A percentile compares a stretch with the other conserved stretches of the same genome.
Conservation (phyloP, 768 basidiomycete genomes). For the Lentinula boryana region DNA sequence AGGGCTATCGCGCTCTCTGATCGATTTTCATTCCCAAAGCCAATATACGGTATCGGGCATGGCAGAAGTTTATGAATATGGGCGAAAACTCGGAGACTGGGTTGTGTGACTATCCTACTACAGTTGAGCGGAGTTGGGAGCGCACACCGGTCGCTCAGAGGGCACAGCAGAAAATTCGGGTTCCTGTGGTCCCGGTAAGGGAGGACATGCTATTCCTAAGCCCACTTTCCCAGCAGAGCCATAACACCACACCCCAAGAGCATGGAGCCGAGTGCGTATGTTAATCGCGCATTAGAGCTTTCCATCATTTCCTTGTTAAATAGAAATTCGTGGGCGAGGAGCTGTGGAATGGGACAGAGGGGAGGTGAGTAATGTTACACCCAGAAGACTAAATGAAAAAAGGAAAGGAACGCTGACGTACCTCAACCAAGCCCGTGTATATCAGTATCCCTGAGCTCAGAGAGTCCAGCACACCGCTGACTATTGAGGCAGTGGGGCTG, state of each 20-base stretch:
- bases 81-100: too few species aligned
- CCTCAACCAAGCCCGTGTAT: constrained; percentile 85
- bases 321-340: constrained; percentile 92
- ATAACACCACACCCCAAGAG: constrained; percentile 81
- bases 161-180: too few species aligned
- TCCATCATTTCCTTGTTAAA: constrained; percentile 84
- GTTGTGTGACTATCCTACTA: too few species aligned
- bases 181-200: too few species aligned
- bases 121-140: too few species aligned
- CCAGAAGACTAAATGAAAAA: neutral
- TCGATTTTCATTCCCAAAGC: too few species aligned
- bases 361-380: neutral
- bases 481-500: constrained; percentile 69
- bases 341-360: constrained; percentile 25
- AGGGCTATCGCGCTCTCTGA: too few species aligned
- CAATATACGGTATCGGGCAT: too few species aligned
- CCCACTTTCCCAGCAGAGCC: constrained; percentile 89
- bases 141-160: too few species aligned
- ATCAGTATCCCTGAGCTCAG: constrained; percentile 83
- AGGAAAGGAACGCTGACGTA: constrained; percentile 19
- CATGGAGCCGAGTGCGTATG: constrained; percentile 75
- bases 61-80: too few species aligned
- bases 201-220: constrained; percentile 27
- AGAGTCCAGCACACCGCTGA: constrained; percentile 82
- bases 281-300: constrained; percentile 56